phyloP scores from a whole-genome alignment of 768 basidiomycete species.

The Mycena rebaudengoi region DNA sequence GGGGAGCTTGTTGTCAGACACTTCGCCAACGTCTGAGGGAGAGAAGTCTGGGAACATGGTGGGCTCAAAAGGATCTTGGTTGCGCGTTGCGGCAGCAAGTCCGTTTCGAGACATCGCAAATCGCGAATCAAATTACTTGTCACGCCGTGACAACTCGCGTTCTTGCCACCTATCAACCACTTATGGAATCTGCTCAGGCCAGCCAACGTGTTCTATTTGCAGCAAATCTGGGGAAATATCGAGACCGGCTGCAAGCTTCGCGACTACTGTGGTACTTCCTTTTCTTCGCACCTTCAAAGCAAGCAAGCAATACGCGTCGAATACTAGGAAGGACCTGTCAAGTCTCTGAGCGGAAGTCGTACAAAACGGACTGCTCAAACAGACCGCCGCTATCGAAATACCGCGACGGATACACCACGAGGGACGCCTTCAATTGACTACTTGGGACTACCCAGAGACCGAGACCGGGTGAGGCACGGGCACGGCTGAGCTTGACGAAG shows the following conservation, averaged over 20 bases:
- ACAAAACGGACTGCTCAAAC: constrained; percentile 37
- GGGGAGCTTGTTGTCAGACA: background rate
- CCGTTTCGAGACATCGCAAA: too few relatives aligned
- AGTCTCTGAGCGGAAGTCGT: constrained; percentile 38
- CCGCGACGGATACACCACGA: constrained; percentile 41
- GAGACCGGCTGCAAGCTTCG: constrained; percentile 4
- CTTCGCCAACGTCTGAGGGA: constrained; percentile 56
- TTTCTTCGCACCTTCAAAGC: background rate
- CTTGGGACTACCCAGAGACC: too few relatives aligned
- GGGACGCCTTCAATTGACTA: constrained; percentile 46
- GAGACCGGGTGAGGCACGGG: too few relatives aligned
- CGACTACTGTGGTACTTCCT: constrained; percentile 7
- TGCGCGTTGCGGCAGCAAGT: too few relatives aligned
- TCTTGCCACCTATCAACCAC: background rate
- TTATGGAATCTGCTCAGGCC: background rate
- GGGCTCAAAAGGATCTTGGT: too few relatives aligned
- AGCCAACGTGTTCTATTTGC: background rate
- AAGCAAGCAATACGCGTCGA: background rate
- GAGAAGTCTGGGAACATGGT: too few relatives aligned
- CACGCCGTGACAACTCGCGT: background rate
- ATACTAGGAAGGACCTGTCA: constrained; percentile 32
- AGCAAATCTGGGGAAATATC: background rate
- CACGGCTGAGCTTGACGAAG: too few relatives aligned
- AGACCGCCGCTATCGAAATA: constrained; percentile 36
- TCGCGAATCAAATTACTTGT: too few relatives aligned